phyloP scores from a whole-genome alignment of 2,329 filamentous ascomycete genomes.

The Hymenoscyphus salicellus region DNA sequence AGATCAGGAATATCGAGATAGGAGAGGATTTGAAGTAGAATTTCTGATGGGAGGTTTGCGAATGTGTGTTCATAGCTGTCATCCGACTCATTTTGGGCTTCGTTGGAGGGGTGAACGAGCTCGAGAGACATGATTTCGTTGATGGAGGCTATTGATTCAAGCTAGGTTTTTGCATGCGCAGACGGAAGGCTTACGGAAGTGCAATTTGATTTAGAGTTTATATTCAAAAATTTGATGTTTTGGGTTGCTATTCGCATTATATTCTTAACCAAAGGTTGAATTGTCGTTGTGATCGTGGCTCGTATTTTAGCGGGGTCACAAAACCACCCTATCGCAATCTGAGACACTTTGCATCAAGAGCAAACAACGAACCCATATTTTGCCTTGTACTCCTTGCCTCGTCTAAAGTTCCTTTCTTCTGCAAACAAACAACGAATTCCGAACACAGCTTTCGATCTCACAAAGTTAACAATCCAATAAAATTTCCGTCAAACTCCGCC shows the following conservation, averaged over 20 bases:
- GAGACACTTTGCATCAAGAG: conserved; percentile 4
- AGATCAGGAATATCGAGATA: conserved; percentile 47
- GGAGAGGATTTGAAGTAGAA: conserved; percentile 44
- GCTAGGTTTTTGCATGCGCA: not conserved
- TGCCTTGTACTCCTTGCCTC: conserved; percentile 1
- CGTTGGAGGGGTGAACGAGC: not conserved
- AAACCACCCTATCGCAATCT: not conserved
- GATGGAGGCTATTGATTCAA: not conserved
- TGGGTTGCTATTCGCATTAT: not conserved
- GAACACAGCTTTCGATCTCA: not conserved
- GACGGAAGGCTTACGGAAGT: not conserved
- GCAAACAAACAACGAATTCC: conserved; percentile 2
- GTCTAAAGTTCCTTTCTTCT: not conserved
- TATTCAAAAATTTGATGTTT: not conserved
- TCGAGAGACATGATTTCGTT: not conserved
- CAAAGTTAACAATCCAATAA: not conserved
- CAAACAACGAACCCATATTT: not conserved
- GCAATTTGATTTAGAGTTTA: not conserved
- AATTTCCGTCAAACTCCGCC: not conserved
- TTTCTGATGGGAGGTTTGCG: conserved; percentile 35
- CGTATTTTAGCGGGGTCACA: conserved; percentile 6
- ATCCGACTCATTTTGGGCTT: not conserved
- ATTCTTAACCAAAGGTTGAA: not conserved
- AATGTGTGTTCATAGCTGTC: not conserved
- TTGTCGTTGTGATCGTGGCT: not conserved